Evolutionary conservation across 2,329 filamentous ascomycete species (phyloP).

Genomic region (Cercospora canescens): DNA sequence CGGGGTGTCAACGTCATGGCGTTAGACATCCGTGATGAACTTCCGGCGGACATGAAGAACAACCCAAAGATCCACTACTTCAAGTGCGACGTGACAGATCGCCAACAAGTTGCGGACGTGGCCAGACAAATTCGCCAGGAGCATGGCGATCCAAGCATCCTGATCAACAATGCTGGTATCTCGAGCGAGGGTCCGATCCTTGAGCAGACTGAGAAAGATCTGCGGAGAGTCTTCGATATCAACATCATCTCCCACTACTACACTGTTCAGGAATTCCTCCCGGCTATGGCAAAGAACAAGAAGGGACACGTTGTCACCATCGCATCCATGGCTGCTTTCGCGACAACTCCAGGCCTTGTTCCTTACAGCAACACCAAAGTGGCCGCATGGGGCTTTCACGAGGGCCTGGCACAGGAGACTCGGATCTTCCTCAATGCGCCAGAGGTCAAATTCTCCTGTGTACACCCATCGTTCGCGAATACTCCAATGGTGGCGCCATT

Average conservation of each 20-base stretch:
- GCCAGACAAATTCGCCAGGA: slow-evolving; percentile 41
- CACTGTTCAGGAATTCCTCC: slow-evolving; percentile 54
- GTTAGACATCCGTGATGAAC: slow-evolving; percentile 38
- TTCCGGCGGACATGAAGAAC: slow-evolving; percentile 35
- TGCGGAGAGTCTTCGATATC: slow-evolving; percentile 53
- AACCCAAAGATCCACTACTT: slow-evolving; percentile 39
- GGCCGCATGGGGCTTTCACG: slow-evolving; percentile 55
- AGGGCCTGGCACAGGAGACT: slow-evolving; percentile 46
- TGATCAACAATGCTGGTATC: slow-evolving; percentile 55
- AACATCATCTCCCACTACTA: slow-evolving; percentile 55
- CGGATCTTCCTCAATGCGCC: slow-evolving; percentile 45
- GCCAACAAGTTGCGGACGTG: slow-evolving; percentile 46
- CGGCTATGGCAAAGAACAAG: slow-evolving; percentile 51
- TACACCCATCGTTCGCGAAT: slow-evolving; percentile 45
- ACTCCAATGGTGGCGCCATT: slow-evolving; percentile 42
- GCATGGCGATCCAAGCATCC: slow-evolving; percentile 47
- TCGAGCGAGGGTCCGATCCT: slow-evolving; percentile 50
- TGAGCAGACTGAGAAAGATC: slow-evolving; percentile 44
- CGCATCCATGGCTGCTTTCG: slow-evolving; percentile 54
- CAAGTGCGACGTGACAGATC: slow-evolving; percentile 51
- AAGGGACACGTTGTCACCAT: slow-evolving; percentile 60
- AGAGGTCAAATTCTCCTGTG: slow-evolving; percentile 44
- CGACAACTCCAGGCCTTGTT: slow-evolving; percentile 44
- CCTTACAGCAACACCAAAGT: slow-evolving; percentile 57
- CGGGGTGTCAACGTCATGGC: slow-evolving; percentile 42